phyloP scores from a whole-genome alignment of 257 asterid genomes.

The Echium plantagineum region DNA sequence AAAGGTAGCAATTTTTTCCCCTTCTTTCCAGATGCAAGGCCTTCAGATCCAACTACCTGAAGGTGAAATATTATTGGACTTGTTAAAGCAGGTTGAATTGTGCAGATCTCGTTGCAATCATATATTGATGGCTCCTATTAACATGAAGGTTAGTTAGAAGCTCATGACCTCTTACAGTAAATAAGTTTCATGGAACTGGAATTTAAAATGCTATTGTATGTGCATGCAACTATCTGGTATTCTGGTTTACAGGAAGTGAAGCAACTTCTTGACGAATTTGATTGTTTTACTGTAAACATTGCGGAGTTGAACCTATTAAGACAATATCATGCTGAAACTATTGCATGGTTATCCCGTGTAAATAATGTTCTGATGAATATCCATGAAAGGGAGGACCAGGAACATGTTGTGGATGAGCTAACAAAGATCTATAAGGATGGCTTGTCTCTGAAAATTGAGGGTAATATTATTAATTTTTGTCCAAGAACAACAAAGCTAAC shows the following conservation, averaged over 20 bases:
- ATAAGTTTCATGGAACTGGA: background rate
- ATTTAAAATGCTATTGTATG: conserved; percentile 7
- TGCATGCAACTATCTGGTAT: conserved; percentile 13
- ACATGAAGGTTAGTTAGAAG: conserved; percentile 48
- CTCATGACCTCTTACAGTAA: conserved; percentile 8
- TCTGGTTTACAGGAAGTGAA: conserved; percentile 49
- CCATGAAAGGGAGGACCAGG: conserved; percentile 64
- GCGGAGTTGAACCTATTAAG: conserved; percentile 69
- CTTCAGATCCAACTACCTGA: conserved; percentile 69
- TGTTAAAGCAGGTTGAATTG: conserved; percentile 43
- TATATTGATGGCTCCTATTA: conserved; percentile 43
- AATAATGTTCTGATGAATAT: conserved; percentile 38
- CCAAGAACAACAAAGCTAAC: conserved; percentile 2
- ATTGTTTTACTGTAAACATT: conserved; percentile 49
- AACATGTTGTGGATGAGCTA: conserved; percentile 51
- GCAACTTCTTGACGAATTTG: conserved; percentile 44
- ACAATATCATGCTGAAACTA: conserved; percentile 45
- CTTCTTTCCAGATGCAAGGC: conserved; percentile 37
- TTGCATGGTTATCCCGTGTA: conserved; percentile 64
- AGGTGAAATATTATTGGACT: conserved; percentile 38
- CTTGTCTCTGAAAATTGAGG: conserved; percentile 51
- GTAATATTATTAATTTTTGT: conserved; percentile 24
- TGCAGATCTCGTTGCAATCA: conserved; percentile 60
- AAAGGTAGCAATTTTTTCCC: conserved; percentile 5
- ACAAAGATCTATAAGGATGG: conserved; percentile 58